Base-by-base conservation (phyloP, 257 asterid genomes). In the Thymus quinquecostatus region DNA sequence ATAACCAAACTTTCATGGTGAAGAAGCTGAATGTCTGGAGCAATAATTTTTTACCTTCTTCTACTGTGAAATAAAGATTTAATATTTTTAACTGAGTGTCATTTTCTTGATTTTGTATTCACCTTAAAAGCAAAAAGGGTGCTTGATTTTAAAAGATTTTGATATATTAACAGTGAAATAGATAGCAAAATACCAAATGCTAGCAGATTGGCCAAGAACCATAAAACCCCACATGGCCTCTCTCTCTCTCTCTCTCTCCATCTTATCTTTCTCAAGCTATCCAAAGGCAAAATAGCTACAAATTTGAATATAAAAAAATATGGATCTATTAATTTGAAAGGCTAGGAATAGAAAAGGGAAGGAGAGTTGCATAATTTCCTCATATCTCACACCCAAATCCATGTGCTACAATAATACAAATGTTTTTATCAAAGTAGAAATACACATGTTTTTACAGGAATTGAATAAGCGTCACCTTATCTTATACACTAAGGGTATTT, bases 191-290 rank as follows among this genome's bases (percentile, higher is more conserved):
- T 73, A 58, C 13, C 34, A 65, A 82, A 21, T 21, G 21, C 21
- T 48, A 34, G 70, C 57, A 34, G 72, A 70, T 71, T 71, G 64
- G 77, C 71, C 78, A 1, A 64, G 67, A 67, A 54, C 68, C 69
- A 75, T 44, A 55, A 21, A 53, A 60, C 73, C 36, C 80, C 83
- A 79, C 75, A 79, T 79, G 80, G 77, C 34, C 6, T 60, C 70
- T 41, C 58, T 21, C 78, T 14, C 77, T 29, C 41, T 32, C 63
- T 1, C 14, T 4, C 55, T 7, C 12, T 45, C 51, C 51, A 11
- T 47, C 27, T 13, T 13, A 49, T 13, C 53, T 47, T 47, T 47
- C 53, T 47, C 3, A 12, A 29, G 61, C 40, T 3, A 30, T 10
- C n/a, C 13, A 40, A 4, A 3, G 61, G 40, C 61, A 56, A 56